Percentiles rank a stretch among this genome's conserved stretches.
Evolutionary conservation across 106 monocot species (phyloP).

Genomic region (Gastrodia elata): DNA sequence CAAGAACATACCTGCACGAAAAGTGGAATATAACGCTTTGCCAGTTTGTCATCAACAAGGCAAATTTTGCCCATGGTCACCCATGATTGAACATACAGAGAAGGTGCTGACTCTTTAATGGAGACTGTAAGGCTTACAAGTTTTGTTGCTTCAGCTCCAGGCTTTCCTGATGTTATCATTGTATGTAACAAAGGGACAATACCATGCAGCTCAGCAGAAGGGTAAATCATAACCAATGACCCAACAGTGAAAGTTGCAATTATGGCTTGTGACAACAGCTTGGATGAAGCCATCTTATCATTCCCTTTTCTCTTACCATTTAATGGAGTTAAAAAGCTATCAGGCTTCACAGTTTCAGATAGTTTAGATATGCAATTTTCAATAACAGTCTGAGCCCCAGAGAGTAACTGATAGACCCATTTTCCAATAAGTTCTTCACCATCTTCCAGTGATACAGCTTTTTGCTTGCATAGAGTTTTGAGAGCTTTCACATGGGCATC

Average conservation of each 20-base stretch:
- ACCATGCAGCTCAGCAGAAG: slow-evolving; percentile 50
- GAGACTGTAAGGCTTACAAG: slow-evolving; percentile 34
- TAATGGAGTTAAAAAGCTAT: slow-evolving; percentile 38
- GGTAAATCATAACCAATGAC: slow-evolving; percentile 62
- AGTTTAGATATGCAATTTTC: slow-evolving; percentile 44
- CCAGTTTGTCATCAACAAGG: slow-evolving; percentile 76
- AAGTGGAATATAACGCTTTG: slow-evolving; percentile 85
- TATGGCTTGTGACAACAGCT: slow-evolving; percentile 41
- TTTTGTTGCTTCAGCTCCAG: slow-evolving; percentile 16
- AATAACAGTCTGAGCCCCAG: slow-evolving; percentile 43
- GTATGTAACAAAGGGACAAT: slow-evolving; percentile 65
- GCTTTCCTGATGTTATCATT: slow-evolving; percentile 61
- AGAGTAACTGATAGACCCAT: slow-evolving; percentile 65
- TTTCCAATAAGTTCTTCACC: slow-evolving; percentile 54
- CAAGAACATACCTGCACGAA: slow-evolving; percentile 72
- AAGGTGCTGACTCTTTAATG: slow-evolving; percentile 45
- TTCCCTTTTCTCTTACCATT: slow-evolving; percentile 38
- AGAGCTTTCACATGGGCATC: slow-evolving; percentile 97
- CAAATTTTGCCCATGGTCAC: slow-evolving; percentile 94
- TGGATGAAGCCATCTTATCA: slow-evolving; percentile 13
- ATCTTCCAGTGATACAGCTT: slow-evolving; percentile 47
- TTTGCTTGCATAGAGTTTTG: slow-evolving; percentile 75
- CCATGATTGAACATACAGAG: slow-evolving; percentile 85
- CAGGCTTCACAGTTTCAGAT: slow-evolving; percentile 24
- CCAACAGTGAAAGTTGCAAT: slow-evolving; percentile 81